These are phyloP conservation scores for Eutypa lata DNA, from an alignment of 2,329 filamentous ascomycete genomes.

Conservation along the genomic window DNA sequence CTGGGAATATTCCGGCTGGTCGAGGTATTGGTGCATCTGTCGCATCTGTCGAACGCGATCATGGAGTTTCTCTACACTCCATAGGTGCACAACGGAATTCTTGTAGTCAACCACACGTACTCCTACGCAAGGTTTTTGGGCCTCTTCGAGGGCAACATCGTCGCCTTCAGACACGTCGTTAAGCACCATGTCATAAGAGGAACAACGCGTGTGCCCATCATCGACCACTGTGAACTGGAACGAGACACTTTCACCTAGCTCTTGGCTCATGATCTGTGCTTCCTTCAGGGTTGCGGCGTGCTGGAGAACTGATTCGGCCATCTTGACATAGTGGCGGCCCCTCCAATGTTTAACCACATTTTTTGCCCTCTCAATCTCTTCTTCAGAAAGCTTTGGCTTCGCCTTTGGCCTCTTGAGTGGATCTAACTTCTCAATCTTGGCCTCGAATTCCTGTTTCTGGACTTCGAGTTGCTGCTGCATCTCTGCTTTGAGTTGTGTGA, in stretches of 20 bases:
- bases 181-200: conserved; percentile 93
- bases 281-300: conserved; percentile 88
- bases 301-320: conserved; percentile 89
- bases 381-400: conserved; percentile 64
- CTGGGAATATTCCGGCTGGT: conserved; percentile 89
- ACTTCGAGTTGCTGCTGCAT: conserved; percentile 83
- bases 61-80: conserved; percentile 91
- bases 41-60: conserved; percentile 88
- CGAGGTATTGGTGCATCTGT: conserved; percentile 94
- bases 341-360: conserved; percentile 72
- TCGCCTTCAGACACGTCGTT: conserved; percentile 87
- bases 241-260: conserved; percentile 86
- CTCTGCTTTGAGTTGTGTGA: conserved; percentile 76
- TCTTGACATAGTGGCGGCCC: conserved; percentile 80
- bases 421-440: conserved; percentile 74
- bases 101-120: conserved; percentile 90
- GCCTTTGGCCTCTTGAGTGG: conserved; percentile 59
- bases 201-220: conserved; percentile 81
- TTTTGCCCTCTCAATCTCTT: conserved; percentile 69
- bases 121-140: conserved; percentile 85
- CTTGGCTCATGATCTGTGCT: conserved; percentile 96
- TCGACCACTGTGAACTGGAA: conserved; percentile 96
- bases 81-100: conserved; percentile 80
- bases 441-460: conserved; percentile 82
- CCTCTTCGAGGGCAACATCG: conserved; percentile 75